Percentiles rank a stretch among this genome's conserved stretches.
Evolutionary conservation across 1,139 yeast species (phyloP).

Genomic region (Blastobotrys apis): DNA sequence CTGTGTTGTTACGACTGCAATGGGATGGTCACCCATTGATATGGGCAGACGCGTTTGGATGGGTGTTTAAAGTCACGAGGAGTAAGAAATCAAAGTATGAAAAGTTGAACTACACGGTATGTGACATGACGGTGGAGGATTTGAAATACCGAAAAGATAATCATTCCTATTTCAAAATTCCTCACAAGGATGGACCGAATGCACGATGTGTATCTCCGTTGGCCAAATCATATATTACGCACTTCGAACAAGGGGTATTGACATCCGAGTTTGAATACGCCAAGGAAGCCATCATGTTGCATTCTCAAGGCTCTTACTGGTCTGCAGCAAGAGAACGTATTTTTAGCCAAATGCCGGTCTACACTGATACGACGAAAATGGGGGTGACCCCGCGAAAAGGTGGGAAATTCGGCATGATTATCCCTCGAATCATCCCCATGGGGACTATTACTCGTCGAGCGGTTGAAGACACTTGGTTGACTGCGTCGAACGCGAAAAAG

Average conservation of each 20-base stretch:
- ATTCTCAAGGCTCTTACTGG: constrained; percentile 88
- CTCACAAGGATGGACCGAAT: constrained; percentile 82
- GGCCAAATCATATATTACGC: constrained; percentile 67
- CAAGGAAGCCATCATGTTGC: constrained; percentile 67
- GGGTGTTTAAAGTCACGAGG: constrained; percentile 71
- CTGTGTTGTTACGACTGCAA: constrained; percentile 65
- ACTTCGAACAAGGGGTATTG: constrained; percentile 69
- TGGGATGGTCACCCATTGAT: constrained; percentile 85
- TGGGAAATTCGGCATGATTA: constrained; percentile 56
- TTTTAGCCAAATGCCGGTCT: constrained; percentile 79
- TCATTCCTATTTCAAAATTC: constrained; percentile 56
- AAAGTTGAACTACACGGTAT: constrained; percentile 49
- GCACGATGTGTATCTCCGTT: constrained; percentile 74
- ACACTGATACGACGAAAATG: constrained; percentile 33
- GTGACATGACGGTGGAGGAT: constrained; percentile 38
- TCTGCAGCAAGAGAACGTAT: constrained; percentile 84
- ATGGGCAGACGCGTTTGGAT: constrained; percentile 78
- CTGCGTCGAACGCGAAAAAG: constrained; percentile 90
- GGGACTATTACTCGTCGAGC: constrained; percentile 97
- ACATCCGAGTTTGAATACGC: constrained; percentile 73
- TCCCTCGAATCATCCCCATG: constrained; percentile 85
- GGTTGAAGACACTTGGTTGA: constrained; percentile 95
- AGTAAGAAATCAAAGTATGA: constrained; percentile 41
- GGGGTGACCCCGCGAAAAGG: constrained; percentile 34
- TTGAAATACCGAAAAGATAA: constrained; percentile 25